A percentile compares a stretch with the other conserved stretches of the same genome.
These are phyloP conservation scores for Umbellularia californica DNA, from an alignment of 164 flowering plant species.

Conservation along the genomic window DNA sequence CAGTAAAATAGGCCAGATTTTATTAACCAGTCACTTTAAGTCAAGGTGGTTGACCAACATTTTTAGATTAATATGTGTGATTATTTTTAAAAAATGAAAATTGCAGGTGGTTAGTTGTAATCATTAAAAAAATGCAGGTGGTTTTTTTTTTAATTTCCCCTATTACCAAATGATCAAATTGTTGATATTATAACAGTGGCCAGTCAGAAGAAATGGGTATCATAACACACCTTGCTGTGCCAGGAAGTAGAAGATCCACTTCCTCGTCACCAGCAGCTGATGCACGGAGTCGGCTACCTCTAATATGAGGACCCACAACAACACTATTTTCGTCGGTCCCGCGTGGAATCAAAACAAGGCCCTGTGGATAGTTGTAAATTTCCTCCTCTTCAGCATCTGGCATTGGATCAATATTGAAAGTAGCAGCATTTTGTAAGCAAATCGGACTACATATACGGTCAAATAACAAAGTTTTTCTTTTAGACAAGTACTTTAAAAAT, in stretches of 20 bases:
- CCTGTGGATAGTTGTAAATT: constrained; percentile 69
- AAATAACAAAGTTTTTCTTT: too few species aligned
- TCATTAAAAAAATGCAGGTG: not conserved
- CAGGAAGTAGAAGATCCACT: constrained; percentile 98
- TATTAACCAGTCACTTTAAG: too few species aligned
- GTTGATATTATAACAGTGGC: not conserved
- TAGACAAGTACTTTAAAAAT: too few species aligned
- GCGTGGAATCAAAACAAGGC: constrained; percentile 90
- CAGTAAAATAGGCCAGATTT: too few species aligned
- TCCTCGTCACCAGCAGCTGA: constrained; percentile 82
- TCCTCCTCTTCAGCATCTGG: constrained; percentile 75
- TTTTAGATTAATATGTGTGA: too few species aligned
- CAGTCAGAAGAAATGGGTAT: not conserved
- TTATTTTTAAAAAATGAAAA: too few species aligned
- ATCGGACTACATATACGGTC: not conserved
- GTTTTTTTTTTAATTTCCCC: not conserved
- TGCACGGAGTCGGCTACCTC: constrained; percentile 87
- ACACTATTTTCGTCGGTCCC: constrained; percentile 61
- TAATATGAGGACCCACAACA: constrained; percentile 86
- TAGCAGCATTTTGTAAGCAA: not conserved
- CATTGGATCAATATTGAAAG: constrained; percentile 7
- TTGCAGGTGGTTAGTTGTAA: too few species aligned
- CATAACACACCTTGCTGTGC: constrained; percentile 77
- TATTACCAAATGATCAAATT: not conserved
- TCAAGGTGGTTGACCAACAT: too few species aligned